Base-by-base conservation (phyloP, 768 basidiomycete genomes). In the Boletus coccyginus region DNA sequence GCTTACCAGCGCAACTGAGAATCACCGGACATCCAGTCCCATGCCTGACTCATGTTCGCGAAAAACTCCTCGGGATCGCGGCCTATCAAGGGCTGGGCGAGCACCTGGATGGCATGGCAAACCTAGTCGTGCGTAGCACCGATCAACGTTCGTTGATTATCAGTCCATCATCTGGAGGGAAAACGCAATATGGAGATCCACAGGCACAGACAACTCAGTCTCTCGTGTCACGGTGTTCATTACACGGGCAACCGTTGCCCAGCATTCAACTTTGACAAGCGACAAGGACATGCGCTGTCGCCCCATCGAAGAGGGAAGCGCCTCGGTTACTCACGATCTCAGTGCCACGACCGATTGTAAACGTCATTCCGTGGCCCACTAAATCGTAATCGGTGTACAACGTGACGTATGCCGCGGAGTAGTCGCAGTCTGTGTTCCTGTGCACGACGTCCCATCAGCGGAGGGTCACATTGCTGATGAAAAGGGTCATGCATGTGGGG, bases 351-450 rank as follows among this genome's bases (percentile, higher is more conserved):
- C 93, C 92, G 63, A 93, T 94, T 7, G 92, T 93, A 69, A 95
- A 94, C 16, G 92, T 92, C 92, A 92, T 89, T 46, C 90, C 92
- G 67, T 92, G 84, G 14, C 92, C 91, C 44, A 85, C 79, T 46
- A 93, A 82, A 55, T 81, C 78, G 29, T 83, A 74, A 38, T 68
- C 62, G 2, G 89, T 95, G 55, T 81, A 73, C 47, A 98, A 74
- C 12, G 83, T 81, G 41, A 94, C 81, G 68, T 94, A 95, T 1
- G 94, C 94, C 2, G 93, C 90, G 8, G 92, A 94, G 73, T 94
- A 95, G 73, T 96, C 95, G 73, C 92, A 94, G 55, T 92, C 90
- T 12, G 88, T 88, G 73, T 95, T 94, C 92, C 89, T 90, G 57
- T 38, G 27, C 31, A 36, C 43, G n/a, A 7, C 24, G 8, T 7